Conservation (phyloP, 2,329 filamentous ascomycete genomes). For the Aspergillus fijiensis region DNA sequence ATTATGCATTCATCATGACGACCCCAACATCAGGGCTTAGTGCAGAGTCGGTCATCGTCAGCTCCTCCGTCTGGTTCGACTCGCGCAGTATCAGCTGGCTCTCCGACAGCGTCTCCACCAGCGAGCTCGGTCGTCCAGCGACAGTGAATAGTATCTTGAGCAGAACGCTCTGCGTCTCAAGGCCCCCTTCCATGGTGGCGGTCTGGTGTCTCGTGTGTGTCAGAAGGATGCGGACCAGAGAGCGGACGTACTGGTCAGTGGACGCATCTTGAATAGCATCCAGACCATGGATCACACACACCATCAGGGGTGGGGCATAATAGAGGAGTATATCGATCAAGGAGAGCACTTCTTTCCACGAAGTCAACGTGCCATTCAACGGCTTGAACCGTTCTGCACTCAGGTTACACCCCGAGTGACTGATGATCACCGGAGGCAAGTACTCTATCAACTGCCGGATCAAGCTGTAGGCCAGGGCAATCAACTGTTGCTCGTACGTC, state of each 20-base stretch:
- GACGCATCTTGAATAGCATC: constrained; percentile 34
- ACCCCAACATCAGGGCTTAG: constrained; percentile 29
- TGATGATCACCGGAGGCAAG: constrained; percentile 37
- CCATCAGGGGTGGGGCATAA: constrained; percentile 36
- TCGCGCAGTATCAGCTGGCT: constrained; percentile 32
- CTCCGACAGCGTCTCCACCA: constrained; percentile 36
- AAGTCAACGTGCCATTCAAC: constrained; percentile 35
- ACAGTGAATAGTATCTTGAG: constrained; percentile 41
- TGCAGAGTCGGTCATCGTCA: constrained; percentile 22
- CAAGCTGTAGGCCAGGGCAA: constrained; percentile 40
- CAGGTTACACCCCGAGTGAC: constrained; percentile 35
- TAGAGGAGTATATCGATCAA: constrained; percentile 38
- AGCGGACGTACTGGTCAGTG: constrained; percentile 35
- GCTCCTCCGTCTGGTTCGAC: constrained; percentile 22
- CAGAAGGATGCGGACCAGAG: constrained; percentile 34
- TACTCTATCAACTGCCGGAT: constrained; percentile 41
- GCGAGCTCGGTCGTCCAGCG: constrained; percentile 29
- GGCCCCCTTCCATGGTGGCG: constrained; percentile 16
- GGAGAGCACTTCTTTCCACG: constrained; percentile 38
- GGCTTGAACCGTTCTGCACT: constrained; percentile 36
- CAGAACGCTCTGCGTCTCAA: constrained; percentile 26
- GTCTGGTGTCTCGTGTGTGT: constrained; percentile 32
- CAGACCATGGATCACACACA: constrained; percentile 39
- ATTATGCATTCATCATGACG: constrained; percentile 37
- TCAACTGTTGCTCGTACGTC: constrained; percentile 32